Evolutionary conservation across 441 rosid species (phyloP), one percentile per base, ranked within the genome.

Genomic region (Populus hybrid): DNA sequence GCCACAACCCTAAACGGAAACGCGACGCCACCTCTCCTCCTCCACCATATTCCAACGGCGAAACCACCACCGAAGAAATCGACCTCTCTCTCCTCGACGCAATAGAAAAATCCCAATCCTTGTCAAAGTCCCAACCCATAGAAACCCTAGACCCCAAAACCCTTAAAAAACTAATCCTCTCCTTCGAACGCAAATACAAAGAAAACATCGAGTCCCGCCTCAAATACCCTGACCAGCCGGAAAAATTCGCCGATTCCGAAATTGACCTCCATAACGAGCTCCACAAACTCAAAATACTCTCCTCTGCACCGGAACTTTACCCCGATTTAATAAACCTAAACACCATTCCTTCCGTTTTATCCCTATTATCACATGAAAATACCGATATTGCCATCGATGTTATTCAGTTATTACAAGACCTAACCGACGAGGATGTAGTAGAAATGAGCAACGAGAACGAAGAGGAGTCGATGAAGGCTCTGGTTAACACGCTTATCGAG

Each of bases 151-250:
- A 95, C 89, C 83, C 88, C 68, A 92, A 92, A 74, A 83, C 95
- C 77, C 88, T 95, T 11, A 94, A 94, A 79, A 95, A 91, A 85
- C 91, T 91, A 4, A 97, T 94, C 34, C 93, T 95, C 70, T 89
- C 99, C 76, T 95, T 95, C 87, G 99, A 95, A 88, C 97, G 97
- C 11, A 97, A 98, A 59, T 93, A 90, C 80, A 90, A 95, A 76
- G 99, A 94, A 78, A 95, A 95, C 88, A 95, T 94, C 71, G 98
- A 95, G 53, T 98, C 98, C 24, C 93, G 98, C 9, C 98, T 93
- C 86, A 95, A 95, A 87, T 94, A 92, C 79, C 91, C 91, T 0
- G 97, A 95, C 82, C 94, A 93, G 66, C 97, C 99, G 1, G 97
- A 95, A 3, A 87, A 88, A 38, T 95, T 95, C 78, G 98, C 99